phyloP scores from a whole-genome alignment of 1,284 basidiomycete species.

The Phylloporus gajari region DNA sequence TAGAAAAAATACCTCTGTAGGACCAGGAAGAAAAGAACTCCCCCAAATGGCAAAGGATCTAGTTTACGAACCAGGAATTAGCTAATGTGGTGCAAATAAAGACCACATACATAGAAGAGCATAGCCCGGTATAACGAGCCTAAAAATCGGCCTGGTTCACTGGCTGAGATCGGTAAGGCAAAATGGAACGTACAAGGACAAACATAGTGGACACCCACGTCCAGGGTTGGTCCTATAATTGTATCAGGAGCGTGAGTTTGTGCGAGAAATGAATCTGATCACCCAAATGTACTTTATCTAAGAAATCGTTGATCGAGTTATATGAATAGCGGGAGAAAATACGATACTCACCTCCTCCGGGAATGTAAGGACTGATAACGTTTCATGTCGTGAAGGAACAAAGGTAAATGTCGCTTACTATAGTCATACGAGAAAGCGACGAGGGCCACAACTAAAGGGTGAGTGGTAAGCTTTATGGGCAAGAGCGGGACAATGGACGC shows the following conservation, averaged over 20 bases:
- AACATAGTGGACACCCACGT: conserved; percentile 2
- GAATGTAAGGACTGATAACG: not conserved
- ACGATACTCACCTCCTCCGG: not conserved
- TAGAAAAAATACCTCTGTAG: not conserved
- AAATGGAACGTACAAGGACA: not conserved
- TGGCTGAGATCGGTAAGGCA: not conserved
- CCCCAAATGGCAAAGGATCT: not conserved
- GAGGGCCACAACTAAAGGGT: not conserved
- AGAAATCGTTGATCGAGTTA: not conserved
- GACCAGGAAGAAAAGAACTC: not conserved
- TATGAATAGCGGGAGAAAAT: not conserved
- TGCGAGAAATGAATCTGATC: not conserved
- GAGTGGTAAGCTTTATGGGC: not conserved
- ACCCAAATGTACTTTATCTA: conserved; percentile 7
- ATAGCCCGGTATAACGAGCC: conserved; percentile 4
- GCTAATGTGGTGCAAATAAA: not conserved
- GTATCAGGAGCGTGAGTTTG: not conserved
- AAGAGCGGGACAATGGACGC: not conserved
- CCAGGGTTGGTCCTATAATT: not conserved
- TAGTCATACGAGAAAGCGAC: not conserved
- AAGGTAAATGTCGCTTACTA: not conserved
- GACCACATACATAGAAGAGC: not conserved
- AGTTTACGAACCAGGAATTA: not conserved
- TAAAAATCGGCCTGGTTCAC: not conserved
- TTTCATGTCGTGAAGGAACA: not conserved